Percentiles rank a stretch among this genome's conserved stretches.
phyloP scores from a whole-genome alignment of 1,284 basidiomycete genomes.

The Apiotrichum siamense region DNA sequence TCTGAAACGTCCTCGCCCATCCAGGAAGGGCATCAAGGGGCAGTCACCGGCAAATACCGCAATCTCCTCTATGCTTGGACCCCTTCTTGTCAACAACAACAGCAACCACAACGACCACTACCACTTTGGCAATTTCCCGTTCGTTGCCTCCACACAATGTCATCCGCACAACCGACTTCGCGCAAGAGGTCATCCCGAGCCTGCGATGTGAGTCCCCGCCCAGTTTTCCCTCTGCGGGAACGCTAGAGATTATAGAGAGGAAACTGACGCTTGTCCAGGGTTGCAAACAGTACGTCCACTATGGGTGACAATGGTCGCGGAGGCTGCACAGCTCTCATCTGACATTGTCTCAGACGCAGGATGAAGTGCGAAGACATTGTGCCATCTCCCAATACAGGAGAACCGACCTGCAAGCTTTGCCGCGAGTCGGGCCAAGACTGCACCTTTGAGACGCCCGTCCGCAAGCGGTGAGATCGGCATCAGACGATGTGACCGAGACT shows the following conservation, averaged over 20 bases:
- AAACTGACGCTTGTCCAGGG: constrained; percentile 9
- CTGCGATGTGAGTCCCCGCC: constrained; percentile 23
- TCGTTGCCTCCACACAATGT: too few species aligned
- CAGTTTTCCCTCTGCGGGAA: too few species aligned
- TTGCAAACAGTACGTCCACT: constrained; percentile 15
- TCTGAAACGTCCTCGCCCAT: too few species aligned
- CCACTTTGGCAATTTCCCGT: too few species aligned
- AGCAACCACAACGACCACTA: too few species aligned
- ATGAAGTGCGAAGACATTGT: constrained; percentile 26
- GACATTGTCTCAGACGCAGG: constrained; percentile 21
- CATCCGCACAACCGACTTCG: not conserved
- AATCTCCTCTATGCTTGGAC: too few species aligned
- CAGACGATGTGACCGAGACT: not conserved
- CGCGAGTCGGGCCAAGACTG: constrained; percentile 21
- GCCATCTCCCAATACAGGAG: constrained; percentile 3
- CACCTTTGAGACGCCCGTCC: constrained; percentile 24
- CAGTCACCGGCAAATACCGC: too few species aligned
- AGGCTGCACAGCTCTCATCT: too few species aligned
- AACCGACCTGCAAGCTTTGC: constrained; percentile 22
- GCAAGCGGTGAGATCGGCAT: constrained; percentile 21
- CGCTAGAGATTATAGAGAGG: not conserved
- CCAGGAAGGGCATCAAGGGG: too few species aligned
- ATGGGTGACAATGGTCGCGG: too few species aligned
- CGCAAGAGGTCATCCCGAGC: constrained; percentile 22
- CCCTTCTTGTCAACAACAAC: too few species aligned